These are phyloP conservation scores for Posidonia australis DNA, from an alignment of 106 monocot genomes.

Conservation along the genomic window DNA sequence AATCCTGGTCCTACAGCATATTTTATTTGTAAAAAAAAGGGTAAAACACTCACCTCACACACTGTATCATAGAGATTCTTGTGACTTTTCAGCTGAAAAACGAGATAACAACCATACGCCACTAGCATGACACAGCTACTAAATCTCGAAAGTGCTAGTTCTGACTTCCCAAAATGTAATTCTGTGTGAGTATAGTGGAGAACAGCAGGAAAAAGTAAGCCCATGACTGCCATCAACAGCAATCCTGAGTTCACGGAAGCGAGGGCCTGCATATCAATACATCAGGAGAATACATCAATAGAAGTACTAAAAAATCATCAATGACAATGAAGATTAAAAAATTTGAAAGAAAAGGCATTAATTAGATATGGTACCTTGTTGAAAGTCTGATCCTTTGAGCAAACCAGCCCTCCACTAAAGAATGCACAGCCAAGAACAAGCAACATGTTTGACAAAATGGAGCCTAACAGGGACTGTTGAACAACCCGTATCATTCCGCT, in stretches of 20 bases:
- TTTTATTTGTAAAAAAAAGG: background rate
- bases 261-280: constrained; percentile 27
- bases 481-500: constrained; percentile 59
- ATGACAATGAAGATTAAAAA: too few relatives aligned
- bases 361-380: constrained; percentile 40
- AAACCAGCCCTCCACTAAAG: constrained; percentile 52
- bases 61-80: constrained; percentile 13
- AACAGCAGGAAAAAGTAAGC: constrained; percentile 57
- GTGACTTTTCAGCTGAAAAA: constrained; percentile 49
- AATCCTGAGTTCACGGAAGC: constrained; percentile 70
- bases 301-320: too few relatives aligned
- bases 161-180: constrained; percentile 57
- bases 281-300: too few relatives aligned
- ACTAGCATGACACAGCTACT: constrained; percentile 61
- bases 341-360: too few relatives aligned
- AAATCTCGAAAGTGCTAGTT: constrained; percentile 69
- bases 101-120: constrained; percentile 50
- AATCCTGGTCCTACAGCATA: too few relatives aligned
- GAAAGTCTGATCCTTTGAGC: constrained; percentile 45
- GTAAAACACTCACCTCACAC: constrained; percentile 23
- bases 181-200: constrained; percentile 70
- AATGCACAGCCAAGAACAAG: constrained; percentile 79
- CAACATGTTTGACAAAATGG: constrained; percentile 81
- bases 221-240: constrained; percentile 83
- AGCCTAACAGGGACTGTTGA: constrained; percentile 73